These are phyloP conservation scores for Suillus weaverae DNA, from an alignment of 768 basidiomycete genomes.

Conservation along the genomic window DNA sequence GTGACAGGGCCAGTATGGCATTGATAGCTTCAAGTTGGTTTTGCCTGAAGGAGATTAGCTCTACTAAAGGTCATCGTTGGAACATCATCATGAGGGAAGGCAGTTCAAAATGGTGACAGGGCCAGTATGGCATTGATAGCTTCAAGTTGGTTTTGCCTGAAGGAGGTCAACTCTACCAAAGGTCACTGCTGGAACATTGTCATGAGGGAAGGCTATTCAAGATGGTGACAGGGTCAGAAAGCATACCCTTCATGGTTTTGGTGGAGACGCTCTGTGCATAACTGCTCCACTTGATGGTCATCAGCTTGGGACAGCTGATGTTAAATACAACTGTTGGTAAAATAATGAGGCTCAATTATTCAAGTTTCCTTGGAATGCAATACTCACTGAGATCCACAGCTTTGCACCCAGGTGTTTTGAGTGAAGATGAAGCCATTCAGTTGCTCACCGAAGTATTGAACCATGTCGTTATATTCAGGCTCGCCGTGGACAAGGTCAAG, in stretches of 20 bases:
- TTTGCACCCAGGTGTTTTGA: constrained; percentile 98
- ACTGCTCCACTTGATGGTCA: constrained; percentile 96
- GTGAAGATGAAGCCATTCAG: constrained; percentile 96
- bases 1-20: constrained; percentile 82
- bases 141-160: no score
- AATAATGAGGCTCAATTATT: constrained; percentile 8
- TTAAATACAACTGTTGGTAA: constrained; percentile 79
- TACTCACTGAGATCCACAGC: constrained; percentile 93
- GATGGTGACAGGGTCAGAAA: constrained; percentile 97
- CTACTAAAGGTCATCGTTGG: constrained; percentile 29
- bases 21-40: no score
- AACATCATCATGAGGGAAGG: constrained; percentile 99
- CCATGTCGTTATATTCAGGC: constrained; percentile 99
- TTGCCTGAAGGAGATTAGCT: no score
- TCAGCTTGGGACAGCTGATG: constrained; percentile 87
- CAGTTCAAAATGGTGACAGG: constrained; percentile 99
- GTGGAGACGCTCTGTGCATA: constrained; percentile 94
- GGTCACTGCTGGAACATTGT: constrained; percentile 65
- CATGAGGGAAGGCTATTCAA: constrained; percentile 99
- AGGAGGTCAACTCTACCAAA: no score
- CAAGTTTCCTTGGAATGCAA: constrained; percentile 8
- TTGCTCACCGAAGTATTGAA: constrained; percentile 99
- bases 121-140: constrained; percentile 45
- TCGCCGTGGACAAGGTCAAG: constrained; percentile 99
- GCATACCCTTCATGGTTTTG: constrained; percentile 99